phyloP scores from a whole-genome alignment of 805 yeast species.

The Saturnispora zaruensis region DNA sequence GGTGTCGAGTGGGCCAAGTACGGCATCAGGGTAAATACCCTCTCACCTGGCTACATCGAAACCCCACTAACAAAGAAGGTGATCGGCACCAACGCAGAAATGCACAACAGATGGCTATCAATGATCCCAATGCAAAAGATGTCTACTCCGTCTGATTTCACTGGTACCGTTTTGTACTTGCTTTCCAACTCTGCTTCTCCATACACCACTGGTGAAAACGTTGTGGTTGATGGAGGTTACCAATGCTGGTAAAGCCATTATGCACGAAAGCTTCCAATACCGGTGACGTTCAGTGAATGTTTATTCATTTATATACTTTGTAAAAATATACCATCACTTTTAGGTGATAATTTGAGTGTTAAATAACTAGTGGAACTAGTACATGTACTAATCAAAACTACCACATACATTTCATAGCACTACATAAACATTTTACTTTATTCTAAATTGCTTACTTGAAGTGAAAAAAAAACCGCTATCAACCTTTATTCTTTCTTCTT shows the following conservation, averaged over 20 bases:
- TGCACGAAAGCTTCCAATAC: neutral
- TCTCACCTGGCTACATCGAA: conserved; percentile 74
- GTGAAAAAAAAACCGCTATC: neutral
- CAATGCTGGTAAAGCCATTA: conserved; percentile 53
- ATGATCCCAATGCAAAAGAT: conserved; percentile 71
- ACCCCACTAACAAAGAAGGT: conserved; percentile 74
- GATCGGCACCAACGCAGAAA: conserved; percentile 44
- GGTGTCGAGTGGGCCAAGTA: conserved; percentile 79
- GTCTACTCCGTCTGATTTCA: conserved; percentile 80
- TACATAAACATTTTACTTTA: too few species aligned
- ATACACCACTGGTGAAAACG: conserved; percentile 77
- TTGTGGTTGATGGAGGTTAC: conserved; percentile 83
- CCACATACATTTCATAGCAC: too few species aligned
- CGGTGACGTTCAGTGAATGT: neutral
- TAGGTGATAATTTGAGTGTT: too few species aligned
- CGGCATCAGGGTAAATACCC: conserved; percentile 66
- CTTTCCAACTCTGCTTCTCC: conserved; percentile 62
- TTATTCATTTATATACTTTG: neutral
- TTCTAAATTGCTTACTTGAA: too few species aligned
- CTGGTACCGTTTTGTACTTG: conserved; percentile 67
- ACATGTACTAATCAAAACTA: too few species aligned
- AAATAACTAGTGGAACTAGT: too few species aligned
- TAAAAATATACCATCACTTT: neutral
- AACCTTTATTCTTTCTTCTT: neutral
- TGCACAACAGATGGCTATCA: conserved; percentile 65